Evolutionary conservation across 768 basidiomycete species (phyloP).

Genomic region (Obba rivulosa): DNA sequence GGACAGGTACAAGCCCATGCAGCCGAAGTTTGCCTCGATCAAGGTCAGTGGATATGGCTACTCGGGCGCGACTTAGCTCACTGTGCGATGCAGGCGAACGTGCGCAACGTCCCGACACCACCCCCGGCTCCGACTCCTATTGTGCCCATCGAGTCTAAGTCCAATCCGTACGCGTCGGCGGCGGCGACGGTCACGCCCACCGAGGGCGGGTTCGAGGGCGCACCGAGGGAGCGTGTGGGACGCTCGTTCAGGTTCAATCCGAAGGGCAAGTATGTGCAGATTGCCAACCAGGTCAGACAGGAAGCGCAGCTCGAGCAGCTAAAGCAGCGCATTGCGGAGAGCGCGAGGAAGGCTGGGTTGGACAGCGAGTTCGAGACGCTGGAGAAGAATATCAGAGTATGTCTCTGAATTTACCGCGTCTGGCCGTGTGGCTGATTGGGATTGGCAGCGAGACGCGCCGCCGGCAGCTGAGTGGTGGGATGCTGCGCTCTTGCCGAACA

Average conservation of each 20-base stretch:
- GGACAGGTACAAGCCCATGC: conserved; percentile 96
- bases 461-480: conserved; percentile 99
- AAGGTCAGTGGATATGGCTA: conserved; percentile 42
- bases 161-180: conserved; percentile 76
- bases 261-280: conserved; percentile 85
- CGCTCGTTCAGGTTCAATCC: conserved; percentile 81
- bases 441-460: conserved; percentile 69
- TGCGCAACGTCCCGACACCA: conserved; percentile 67
- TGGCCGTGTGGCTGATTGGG: not conserved
- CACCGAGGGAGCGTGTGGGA: conserved; percentile 64
- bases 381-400: conserved; percentile 83
- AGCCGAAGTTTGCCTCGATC: conserved; percentile 96
- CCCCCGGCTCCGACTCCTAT: conserved; percentile 36
- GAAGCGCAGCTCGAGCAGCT: conserved; percentile 83
- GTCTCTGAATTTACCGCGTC: conserved; percentile 15
- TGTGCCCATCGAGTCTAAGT: conserved; percentile 33
- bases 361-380: conserved; percentile 90
- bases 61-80: not conserved
- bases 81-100: conserved; percentile 53
- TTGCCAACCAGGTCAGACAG: conserved; percentile 66
- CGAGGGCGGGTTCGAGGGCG: conserved; percentile 67
- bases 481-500: conserved; percentile 71
- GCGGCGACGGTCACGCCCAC: conserved; percentile 36
- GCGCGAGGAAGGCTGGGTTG: conserved; percentile 87
- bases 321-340: conserved; percentile 90